phyloP scores from a whole-genome alignment of 192 early-diverging fungal species.

The Allomyces macrogynus region DNA sequence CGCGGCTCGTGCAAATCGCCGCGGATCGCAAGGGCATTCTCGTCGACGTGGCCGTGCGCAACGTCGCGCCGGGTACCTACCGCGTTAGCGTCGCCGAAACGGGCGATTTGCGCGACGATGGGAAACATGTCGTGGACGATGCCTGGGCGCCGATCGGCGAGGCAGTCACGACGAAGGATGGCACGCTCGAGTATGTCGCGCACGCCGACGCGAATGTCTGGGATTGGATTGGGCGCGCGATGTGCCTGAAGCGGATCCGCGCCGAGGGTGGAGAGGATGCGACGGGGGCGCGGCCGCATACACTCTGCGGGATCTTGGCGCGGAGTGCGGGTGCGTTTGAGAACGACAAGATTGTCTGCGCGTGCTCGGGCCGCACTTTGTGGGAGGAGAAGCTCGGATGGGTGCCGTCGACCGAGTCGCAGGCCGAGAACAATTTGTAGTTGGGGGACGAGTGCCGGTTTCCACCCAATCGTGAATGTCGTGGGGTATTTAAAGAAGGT shows the following conservation, averaged over 20 bases:
- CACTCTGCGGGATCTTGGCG: constrained; percentile 56
- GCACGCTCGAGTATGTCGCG: constrained; percentile 47
- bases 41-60: constrained; percentile 61
- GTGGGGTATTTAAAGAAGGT: no score
- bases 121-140: constrained; percentile 35
- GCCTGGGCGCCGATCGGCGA: constrained; percentile 20
- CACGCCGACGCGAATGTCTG: constrained; percentile 59
- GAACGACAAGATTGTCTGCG: constrained; percentile 70
- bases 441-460: no score
- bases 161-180: constrained; percentile 24
- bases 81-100: constrained; percentile 55
- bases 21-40: constrained; percentile 31
- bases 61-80: constrained; percentile 37
- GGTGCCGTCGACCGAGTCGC: background rate
- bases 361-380: constrained; percentile 64
- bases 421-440: background rate
- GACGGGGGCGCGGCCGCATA: constrained; percentile 13
- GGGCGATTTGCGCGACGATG: constrained; percentile 46
- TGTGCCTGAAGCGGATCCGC: constrained; percentile 29
- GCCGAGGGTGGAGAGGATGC: constrained; percentile 31
- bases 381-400: constrained; percentile 45
- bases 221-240: constrained; percentile 73
- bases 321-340: constrained; percentile 77
- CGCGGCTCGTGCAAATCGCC: constrained; percentile 60
- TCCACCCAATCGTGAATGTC: no score